A percentile compares a stretch with the other conserved stretches of the same genome.
Conservation (phyloP, 768 basidiomycete species). For the Termitomyces sp. region DNA sequence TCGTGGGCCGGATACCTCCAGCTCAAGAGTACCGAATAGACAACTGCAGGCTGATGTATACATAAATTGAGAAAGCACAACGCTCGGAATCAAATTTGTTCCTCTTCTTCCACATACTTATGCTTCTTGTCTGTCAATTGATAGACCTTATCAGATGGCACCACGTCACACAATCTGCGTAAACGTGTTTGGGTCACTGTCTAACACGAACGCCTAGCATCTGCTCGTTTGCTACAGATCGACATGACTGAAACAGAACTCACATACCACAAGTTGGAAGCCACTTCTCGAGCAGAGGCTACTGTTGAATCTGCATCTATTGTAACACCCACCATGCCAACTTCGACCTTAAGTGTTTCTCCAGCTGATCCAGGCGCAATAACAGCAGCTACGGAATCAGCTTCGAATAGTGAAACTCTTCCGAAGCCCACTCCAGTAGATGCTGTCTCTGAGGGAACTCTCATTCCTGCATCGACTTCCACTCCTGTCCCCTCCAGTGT, state of each 20-base stretch:
- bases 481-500: not conserved
- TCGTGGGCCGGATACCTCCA: not conserved
- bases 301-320: not conserved
- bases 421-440: conserved; percentile 3
- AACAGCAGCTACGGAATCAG: conserved; percentile 9
- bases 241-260: not conserved
- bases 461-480: conserved; percentile 7
- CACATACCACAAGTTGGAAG: not conserved
- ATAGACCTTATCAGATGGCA: no score
- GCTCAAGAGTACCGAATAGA: no score
- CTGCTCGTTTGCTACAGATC: not conserved
- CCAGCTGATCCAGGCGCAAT: conserved; percentile 10
- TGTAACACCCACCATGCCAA: not conserved
- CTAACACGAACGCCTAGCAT: not conserved
- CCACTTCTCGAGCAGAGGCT: not conserved
- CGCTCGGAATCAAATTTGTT: not conserved
- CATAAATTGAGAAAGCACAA: no score
- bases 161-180: not conserved
- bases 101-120: not conserved
- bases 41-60: no score
- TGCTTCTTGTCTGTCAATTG: not conserved
- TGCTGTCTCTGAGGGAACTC: conserved; percentile 3
- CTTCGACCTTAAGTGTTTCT: conserved; percentile 11
- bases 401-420: conserved; percentile 5
- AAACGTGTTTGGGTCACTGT: no score